Conservation (phyloP, 352 stramenopile genomes). For the Saprolegnia diclina region DNA sequence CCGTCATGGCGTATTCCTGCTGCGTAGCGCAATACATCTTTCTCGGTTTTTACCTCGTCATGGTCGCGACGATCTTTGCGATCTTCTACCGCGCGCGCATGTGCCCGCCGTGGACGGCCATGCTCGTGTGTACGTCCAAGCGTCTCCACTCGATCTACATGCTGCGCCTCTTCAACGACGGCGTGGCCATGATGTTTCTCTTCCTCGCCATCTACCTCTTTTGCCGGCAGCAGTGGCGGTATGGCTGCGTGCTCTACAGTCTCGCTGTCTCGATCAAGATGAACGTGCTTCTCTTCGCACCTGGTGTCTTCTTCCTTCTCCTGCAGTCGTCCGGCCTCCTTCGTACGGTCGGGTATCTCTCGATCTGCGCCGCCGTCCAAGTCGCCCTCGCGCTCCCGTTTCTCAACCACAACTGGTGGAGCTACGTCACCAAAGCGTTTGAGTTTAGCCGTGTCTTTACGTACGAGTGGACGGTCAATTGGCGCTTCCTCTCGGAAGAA, state of each 20-base stretch:
- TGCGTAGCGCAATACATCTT: slow-evolving; percentile 91
- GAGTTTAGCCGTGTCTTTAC: slow-evolving; percentile 97
- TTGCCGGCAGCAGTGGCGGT: slow-evolving; percentile 70
- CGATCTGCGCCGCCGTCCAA: slow-evolving; percentile 90
- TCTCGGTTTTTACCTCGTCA: slow-evolving; percentile 91
- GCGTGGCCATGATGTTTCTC: slow-evolving; percentile 92
- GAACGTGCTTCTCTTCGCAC: slow-evolving; percentile 98
- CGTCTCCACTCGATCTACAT: slow-evolving; percentile 98
- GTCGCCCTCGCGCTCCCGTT: slow-evolving; percentile 93
- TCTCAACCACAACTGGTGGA: slow-evolving; percentile 90
- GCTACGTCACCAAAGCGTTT: slow-evolving; percentile 96
- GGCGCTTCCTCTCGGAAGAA: slow-evolving; percentile 85
- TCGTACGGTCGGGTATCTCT: slow-evolving; percentile 78
- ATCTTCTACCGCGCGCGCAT: slow-evolving; percentile 82
- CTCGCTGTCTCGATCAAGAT: slow-evolving; percentile 98
- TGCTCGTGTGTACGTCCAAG: slow-evolving; percentile 91
- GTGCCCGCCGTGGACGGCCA: slow-evolving; percentile 81
- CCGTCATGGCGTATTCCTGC: slow-evolving; percentile 31
- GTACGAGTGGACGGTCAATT: slow-evolving; percentile 99
- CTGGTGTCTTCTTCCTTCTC: slow-evolving; percentile 93
- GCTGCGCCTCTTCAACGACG: slow-evolving; percentile 98
- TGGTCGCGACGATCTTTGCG: slow-evolving; percentile 78
- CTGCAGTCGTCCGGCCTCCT: slow-evolving; percentile 85
- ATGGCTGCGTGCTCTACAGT: slow-evolving; percentile 92
- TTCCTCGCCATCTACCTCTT: slow-evolving; percentile 91